Percentiles rank a stretch among this genome's conserved stretches.
These are phyloP conservation scores for Solanum sejunctum DNA, from an alignment of 257 asterid species.

Conservation along the genomic window DNA sequence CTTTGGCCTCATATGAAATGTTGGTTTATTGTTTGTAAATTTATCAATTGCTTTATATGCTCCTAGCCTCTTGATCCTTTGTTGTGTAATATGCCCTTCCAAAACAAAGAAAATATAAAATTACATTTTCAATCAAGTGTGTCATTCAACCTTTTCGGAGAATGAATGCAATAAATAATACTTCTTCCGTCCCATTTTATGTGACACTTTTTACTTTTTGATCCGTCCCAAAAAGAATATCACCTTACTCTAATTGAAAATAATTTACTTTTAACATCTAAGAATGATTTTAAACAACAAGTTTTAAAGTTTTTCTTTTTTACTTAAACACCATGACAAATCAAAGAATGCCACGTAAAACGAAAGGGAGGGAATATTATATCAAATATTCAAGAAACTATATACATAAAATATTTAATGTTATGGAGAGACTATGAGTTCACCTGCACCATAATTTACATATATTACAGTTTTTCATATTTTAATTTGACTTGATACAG, in stretches of 20 bases:
- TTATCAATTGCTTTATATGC: conserved; percentile 27
- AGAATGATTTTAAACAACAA: too few relatives aligned
- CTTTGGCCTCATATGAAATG: background rate
- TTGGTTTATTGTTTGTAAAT: conserved; percentile 2
- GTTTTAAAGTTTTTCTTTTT: too few relatives aligned
- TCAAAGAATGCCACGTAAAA: too few relatives aligned
- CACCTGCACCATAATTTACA: background rate
- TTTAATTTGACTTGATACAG: too few relatives aligned
- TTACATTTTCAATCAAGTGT: background rate
- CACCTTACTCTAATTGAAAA: too few relatives aligned
- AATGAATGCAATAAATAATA: too few relatives aligned
- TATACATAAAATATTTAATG: background rate
- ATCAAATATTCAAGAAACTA: background rate
- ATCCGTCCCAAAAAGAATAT: too few relatives aligned
- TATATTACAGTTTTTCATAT: background rate
- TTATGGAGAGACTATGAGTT: background rate
- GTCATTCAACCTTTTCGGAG: background rate
- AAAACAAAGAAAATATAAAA: background rate
- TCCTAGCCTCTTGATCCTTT: conserved; percentile 31
- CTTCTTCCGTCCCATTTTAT: too few relatives aligned
- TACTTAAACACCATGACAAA: too few relatives aligned
- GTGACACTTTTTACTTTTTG: too few relatives aligned
- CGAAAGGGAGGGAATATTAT: too few relatives aligned
- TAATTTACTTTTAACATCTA: too few relatives aligned
- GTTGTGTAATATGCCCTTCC: background rate